Evolutionary conservation across 1,139 yeast species (phyloP).

Genomic region (Candida tropicalis): DNA sequence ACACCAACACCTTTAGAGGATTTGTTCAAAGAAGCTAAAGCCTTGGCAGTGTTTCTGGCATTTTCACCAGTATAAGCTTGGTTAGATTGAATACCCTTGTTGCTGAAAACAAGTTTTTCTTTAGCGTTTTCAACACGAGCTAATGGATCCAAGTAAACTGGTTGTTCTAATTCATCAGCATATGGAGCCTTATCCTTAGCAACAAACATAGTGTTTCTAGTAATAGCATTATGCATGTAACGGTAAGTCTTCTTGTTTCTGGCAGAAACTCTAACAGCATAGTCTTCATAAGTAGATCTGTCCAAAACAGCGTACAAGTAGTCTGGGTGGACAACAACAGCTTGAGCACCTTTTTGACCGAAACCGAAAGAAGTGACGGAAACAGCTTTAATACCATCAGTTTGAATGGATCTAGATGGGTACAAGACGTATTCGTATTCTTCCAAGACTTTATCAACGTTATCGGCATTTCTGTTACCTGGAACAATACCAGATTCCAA

Average conservation of each 20-base stretch:
- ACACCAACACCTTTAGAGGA: slow-evolving; percentile 85
- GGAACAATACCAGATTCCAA: slow-evolving; percentile 93
- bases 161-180: slow-evolving; percentile 79
- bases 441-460: slow-evolving; percentile 81
- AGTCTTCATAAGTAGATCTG: slow-evolving; percentile 66
- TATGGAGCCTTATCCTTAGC: slow-evolving; percentile 96
- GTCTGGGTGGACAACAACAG: slow-evolving; percentile 89
- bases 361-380: slow-evolving; percentile 97
- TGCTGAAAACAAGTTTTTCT: slow-evolving; percentile 51
- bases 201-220: slow-evolving; percentile 87
- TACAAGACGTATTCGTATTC: slow-evolving; percentile 85
- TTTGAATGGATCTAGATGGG: slow-evolving; percentile 91
- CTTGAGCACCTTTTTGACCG: slow-evolving; percentile 99
- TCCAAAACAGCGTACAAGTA: slow-evolving; percentile 86
- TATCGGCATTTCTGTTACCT: slow-evolving; percentile 98
- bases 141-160: slow-evolving; percentile 94
- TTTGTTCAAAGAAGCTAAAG: slow-evolving; percentile 50
- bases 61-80: slow-evolving; percentile 37
- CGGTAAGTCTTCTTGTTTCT: slow-evolving; percentile 93
- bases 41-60: slow-evolving; percentile 50
- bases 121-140: slow-evolving; percentile 70
- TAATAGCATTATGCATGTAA: slow-evolving; percentile 94
- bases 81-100: slow-evolving; percentile 40
- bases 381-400: slow-evolving; percentile 97
- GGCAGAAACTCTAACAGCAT: slow-evolving; percentile 68